Percentiles rank a stretch among this genome's conserved stretches.
Evolutionary conservation across 1,284 basidiomycete species (phyloP).

Genomic region (Tylopilus microsporus): DNA sequence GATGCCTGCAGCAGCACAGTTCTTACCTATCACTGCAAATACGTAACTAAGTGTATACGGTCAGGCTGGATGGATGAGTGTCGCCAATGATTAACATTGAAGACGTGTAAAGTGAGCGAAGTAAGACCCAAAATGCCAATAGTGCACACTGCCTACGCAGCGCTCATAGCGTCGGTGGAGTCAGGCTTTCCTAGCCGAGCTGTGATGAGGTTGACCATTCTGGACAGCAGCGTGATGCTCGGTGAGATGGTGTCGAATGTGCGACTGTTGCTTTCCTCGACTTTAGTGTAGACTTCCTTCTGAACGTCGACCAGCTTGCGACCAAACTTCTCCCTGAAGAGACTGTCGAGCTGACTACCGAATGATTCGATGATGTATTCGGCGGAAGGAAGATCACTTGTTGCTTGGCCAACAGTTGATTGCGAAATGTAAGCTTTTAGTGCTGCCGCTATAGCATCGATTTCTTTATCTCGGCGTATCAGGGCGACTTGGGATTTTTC

Average conservation of each 20-base stretch:
- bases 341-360: conserved; percentile 36
- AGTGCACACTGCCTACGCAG: conserved; percentile 7
- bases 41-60: conserved; percentile 14
- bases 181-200: conserved; percentile 29
- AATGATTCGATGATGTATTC: conserved; percentile 43
- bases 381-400: conserved; percentile 31
- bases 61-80: neutral
- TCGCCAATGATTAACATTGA: neutral
- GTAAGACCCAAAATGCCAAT: neutral
- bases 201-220: conserved; percentile 29
- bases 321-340: conserved; percentile 37
- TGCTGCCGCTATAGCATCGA: conserved; percentile 40
- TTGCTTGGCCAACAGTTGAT: conserved; percentile 26
- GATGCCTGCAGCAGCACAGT: neutral
- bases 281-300: conserved; percentile 34
- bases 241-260: conserved; percentile 38
- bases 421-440: conserved; percentile 36
- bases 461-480: conserved; percentile 26
- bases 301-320: conserved; percentile 37
- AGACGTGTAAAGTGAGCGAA: neutral
- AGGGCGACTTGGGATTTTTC: conserved; percentile 13
- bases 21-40: conserved; percentile 11
- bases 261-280: conserved; percentile 35
- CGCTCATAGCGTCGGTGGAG: conserved; percentile 2
- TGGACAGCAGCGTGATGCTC: conserved; percentile 32